phyloP scores from a whole-genome alignment of 768 basidiomycete genomes.

The Baorangia bicolor region DNA sequence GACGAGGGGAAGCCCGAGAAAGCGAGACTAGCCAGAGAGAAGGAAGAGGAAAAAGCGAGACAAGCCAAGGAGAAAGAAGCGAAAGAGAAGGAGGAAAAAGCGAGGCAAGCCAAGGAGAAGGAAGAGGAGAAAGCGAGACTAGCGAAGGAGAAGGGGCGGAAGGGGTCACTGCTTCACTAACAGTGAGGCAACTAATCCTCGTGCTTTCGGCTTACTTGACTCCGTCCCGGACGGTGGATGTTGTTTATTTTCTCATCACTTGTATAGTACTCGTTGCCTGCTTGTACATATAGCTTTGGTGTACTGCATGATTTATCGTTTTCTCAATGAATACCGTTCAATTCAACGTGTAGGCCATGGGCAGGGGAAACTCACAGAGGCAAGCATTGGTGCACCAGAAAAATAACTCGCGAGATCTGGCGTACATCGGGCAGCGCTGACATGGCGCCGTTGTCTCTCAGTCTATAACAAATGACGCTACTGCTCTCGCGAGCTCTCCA shows the following conservation, averaged over 20 bases:
- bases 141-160: neutral
- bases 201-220: neutral
- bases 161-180: neutral
- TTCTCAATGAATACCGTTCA: neutral
- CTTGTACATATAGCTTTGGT: slow-evolving; percentile 3
- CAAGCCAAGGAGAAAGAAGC: neutral
- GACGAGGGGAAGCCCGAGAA: neutral
- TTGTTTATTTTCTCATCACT: slow-evolving; percentile 8
- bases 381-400: neutral
- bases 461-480: neutral
- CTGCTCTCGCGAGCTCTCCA: neutral
- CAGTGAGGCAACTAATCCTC: slow-evolving; percentile 1
- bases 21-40: neutral
- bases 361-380: neutral
- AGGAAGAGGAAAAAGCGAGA: neutral
- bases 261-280: neutral
- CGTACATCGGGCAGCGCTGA: neutral
- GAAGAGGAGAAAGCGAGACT: neutral
- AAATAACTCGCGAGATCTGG: neutral
- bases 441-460: neutral
- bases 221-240: neutral
- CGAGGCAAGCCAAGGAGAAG: neutral
- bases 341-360: neutral
- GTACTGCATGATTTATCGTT: slow-evolving; percentile 1
- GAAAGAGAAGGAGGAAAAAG: neutral